These are phyloP conservation scores for Annulohypoxylon moriforme DNA, from an alignment of 495 filamentous ascomycete species.

Conservation along the genomic window DNA sequence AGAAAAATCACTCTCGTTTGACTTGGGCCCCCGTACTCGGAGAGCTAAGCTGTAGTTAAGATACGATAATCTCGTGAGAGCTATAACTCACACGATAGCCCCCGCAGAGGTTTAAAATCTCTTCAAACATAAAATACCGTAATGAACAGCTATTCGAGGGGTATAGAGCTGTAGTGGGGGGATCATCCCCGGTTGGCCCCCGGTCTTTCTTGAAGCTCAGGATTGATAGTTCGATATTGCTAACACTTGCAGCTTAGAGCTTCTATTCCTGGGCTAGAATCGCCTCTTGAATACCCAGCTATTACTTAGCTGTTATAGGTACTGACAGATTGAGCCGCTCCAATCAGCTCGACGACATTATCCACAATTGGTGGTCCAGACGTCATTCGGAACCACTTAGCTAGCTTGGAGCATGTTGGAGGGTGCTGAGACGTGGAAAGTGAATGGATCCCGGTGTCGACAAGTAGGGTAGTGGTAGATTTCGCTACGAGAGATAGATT, in stretches of 20 bases:
- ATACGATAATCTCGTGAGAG: constrained; percentile 34
- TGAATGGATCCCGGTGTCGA: neutral
- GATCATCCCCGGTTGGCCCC: constrained; percentile 34
- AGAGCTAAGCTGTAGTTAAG: constrained; percentile 32
- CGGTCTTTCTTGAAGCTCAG: constrained; percentile 23
- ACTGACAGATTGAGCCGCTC: constrained; percentile 35
- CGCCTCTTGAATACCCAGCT: neutral
- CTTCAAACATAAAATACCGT: constrained; percentile 29
- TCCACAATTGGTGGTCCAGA: constrained; percentile 13
- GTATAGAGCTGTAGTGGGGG: constrained; percentile 25
- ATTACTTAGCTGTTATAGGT: neutral
- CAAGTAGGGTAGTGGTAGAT: constrained; percentile 16
- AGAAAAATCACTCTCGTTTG: constrained; percentile 32
- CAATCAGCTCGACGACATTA: constrained; percentile 28
- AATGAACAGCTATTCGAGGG: constrained; percentile 20
- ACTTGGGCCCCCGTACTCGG: constrained; percentile 27
- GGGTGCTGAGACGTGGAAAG: constrained; percentile 26
- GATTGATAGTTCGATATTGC: constrained; percentile 11
- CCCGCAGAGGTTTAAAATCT: constrained; percentile 9
- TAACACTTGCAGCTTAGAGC: constrained; percentile 23
- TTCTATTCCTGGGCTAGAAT: constrained; percentile 30
- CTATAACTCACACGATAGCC: constrained; percentile 28
- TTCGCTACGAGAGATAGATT: constrained; percentile 8
- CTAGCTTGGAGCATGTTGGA: constrained; percentile 14
- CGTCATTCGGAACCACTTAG: constrained; percentile 12